Base-by-base conservation (phyloP, 208 protist species). In the Acanthamoeba triangularis region DNA sequence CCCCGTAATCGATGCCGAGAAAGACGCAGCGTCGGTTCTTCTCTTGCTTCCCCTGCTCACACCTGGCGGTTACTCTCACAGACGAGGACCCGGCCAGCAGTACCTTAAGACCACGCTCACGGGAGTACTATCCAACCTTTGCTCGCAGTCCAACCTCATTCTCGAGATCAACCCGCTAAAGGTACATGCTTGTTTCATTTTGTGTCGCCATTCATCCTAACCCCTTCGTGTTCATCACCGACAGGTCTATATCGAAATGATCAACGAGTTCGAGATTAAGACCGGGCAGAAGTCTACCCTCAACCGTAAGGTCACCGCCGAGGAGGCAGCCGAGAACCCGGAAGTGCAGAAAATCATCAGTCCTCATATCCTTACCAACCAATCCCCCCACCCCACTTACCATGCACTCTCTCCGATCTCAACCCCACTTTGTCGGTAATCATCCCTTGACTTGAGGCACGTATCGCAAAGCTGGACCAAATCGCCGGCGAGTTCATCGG, bases 81-180 rank as follows among this genome's bases (percentile, higher is more conserved):
- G 95, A 28, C 90, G 96, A 94, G 97, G 97, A 30, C 97, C 96
- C 23, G 97, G 97, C 20, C 97, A 98, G 74, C 56, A 92, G 94
- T 95, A 96, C 49, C 90, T 96, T 20, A 92, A 95, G 69, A 23
- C 54, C 54, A 94, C 90, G 13, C 61, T 94, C 33, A 84, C 90
- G 16, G 90, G 90, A 3, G 69, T 94, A 10, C 90, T 94, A 0
- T 84, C 61, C 11, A 44, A 82, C 14, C 90, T 94, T n/a, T 90
- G 82, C 54, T 65, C 44, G 16, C 35, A 95, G 72, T 47, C 69
- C 44, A 52, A 95, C 59, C 47, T 87, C 30, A n/a, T 74, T 6
- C 72, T 95, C 25, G 91, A 95, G 44, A 87, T 95, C 59, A 95
- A 95, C n/a, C 91, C 91, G 41, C n/a, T 95, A 10, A 95, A 95